Conservation (phyloP, 2,329 filamentous ascomycete genomes). For the Fusarium gaditjirri region DNA sequence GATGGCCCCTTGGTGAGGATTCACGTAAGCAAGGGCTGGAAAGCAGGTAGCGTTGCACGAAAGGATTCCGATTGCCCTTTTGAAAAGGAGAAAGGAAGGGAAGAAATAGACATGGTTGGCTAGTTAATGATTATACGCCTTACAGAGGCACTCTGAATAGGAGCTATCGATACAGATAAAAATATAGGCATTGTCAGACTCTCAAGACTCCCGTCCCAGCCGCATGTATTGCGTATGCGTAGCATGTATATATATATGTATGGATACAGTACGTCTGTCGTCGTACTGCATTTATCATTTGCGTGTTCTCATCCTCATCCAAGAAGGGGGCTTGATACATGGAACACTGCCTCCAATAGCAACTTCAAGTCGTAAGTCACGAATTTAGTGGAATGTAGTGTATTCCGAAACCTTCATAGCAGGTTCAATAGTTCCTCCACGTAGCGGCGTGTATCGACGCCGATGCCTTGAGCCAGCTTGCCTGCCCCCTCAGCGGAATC, state of each 20-base stretch:
- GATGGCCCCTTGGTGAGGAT: background rate
- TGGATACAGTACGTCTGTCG: background rate
- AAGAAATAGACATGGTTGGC: background rate
- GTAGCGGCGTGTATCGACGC: slow-evolving; percentile 79
- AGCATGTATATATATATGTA: background rate
- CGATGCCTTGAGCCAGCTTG: slow-evolving; percentile 76
- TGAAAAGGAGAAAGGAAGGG: background rate
- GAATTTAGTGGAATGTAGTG: slow-evolving; percentile 13
- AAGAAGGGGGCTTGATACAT: background rate
- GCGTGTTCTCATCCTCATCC: background rate
- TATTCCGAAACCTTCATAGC: slow-evolving; percentile 39
- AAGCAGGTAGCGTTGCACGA: background rate
- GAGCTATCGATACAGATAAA: slow-evolving; percentile 22
- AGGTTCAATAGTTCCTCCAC: slow-evolving; percentile 77
- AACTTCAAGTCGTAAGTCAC: slow-evolving; percentile 12
- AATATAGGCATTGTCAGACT: slow-evolving; percentile 13
- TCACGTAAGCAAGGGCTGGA: background rate
- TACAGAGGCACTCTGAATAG: slow-evolving; percentile 13
- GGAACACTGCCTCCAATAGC: slow-evolving; percentile 1
- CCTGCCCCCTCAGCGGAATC: slow-evolving; percentile 64
- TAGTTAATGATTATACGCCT: background rate
- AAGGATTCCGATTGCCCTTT: background rate
- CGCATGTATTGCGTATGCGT: background rate
- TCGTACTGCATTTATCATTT: background rate
- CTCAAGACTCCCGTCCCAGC: background rate